A percentile compares a stretch with the other conserved stretches of the same genome.
phyloP scores from a whole-genome alignment of 805 yeast genomes.

The Schwanniomyces sp. region DNA sequence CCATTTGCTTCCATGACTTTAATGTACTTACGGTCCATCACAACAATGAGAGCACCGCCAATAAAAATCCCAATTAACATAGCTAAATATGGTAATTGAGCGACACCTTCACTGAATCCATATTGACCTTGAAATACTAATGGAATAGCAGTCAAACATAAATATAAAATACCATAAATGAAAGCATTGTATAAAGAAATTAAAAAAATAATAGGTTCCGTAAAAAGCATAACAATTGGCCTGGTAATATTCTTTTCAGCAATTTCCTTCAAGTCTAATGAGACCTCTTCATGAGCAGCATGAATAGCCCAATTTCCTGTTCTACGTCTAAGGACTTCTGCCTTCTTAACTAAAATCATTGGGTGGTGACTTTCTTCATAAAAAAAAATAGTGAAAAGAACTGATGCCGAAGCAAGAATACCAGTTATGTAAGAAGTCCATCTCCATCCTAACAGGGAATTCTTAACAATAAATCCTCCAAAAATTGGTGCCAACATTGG shows the following conservation, averaged over 20 bases:
- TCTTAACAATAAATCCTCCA: conserved; percentile 40
- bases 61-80: conserved; percentile 65
- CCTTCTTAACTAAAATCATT: conserved; percentile 28
- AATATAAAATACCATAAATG: conserved; percentile 48
- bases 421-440: conserved; percentile 57
- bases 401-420: conserved; percentile 30
- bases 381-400: conserved; percentile 27
- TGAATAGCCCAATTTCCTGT: conserved; percentile 40
- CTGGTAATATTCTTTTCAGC: conserved; percentile 34
- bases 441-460: conserved; percentile 50
- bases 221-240: conserved; percentile 39
- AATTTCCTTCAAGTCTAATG: conserved; percentile 29
- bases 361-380: conserved; percentile 44
- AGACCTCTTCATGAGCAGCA: conserved; percentile 40
- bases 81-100: conserved; percentile 78
- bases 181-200: conserved; percentile 47
- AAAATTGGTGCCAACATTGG: conserved; percentile 81
- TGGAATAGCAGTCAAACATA: conserved; percentile 45
- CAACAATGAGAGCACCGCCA: conserved; percentile 55
- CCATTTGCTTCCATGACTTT: conserved; percentile 30
- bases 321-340: conserved; percentile 36
- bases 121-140: conserved; percentile 55
- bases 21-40: conserved; percentile 54
- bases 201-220: conserved; percentile 44
- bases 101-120: conserved; percentile 57